These are phyloP conservation scores for Eutypella sp. DNA, from an alignment of 2,329 filamentous ascomycete genomes.

Conservation along the genomic window DNA sequence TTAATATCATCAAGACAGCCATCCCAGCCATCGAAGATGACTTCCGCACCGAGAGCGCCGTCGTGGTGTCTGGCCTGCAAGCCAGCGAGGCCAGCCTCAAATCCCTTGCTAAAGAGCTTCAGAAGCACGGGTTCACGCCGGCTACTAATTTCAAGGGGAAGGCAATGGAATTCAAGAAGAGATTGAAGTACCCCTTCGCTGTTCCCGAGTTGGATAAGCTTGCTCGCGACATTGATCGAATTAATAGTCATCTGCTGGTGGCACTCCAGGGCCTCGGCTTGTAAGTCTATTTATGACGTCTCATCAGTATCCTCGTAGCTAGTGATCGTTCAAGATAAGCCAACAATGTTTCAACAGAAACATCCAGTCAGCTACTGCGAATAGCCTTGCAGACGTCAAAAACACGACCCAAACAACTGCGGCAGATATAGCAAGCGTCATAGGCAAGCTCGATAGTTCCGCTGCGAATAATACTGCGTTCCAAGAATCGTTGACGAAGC, in stretches of 20 bases:
- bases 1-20: slow-evolving; percentile 1
- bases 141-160: slow-evolving; percentile 4
- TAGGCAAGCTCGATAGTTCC: neutral
- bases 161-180: slow-evolving; percentile 7
- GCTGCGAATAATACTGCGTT: neutral
- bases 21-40: slow-evolving; percentile 1
- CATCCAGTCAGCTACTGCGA: neutral
- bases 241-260: slow-evolving; percentile 1
- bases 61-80: slow-evolving; percentile 2
- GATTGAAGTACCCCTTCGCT: slow-evolving; percentile 5
- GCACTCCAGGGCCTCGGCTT: slow-evolving; percentile 5
- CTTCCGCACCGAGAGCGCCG: slow-evolving; percentile 1
- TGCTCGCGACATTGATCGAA: slow-evolving; percentile 1
- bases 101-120: slow-evolving; percentile 1
- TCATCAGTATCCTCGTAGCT: neutral
- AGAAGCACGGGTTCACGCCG: neutral
- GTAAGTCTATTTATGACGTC: slow-evolving; percentile 1
- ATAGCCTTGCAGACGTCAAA: neutral
- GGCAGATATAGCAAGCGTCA: neutral
- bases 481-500: no score
- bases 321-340: neutral
- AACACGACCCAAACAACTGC: neutral
- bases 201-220: slow-evolving; percentile 3
- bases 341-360: no score
- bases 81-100: slow-evolving; percentile 1